A percentile compares a stretch with the other conserved stretches of the same genome.
Conservation (phyloP, 2,329 filamentous ascomycete genomes). For the Alternaria panax region DNA sequence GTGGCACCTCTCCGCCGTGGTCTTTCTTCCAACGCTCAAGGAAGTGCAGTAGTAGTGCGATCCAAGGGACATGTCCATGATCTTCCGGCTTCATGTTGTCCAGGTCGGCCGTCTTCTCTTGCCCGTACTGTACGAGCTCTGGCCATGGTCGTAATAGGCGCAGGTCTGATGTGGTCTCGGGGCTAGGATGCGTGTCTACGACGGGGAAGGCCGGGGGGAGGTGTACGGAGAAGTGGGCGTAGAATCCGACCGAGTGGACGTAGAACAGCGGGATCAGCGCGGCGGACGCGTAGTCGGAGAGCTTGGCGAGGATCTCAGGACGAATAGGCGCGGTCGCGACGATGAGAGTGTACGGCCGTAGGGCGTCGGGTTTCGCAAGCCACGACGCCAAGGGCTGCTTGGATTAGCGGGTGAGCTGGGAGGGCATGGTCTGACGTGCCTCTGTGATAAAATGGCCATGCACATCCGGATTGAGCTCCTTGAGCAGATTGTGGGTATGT, state of each 20-base stretch:
- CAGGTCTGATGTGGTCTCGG: constrained; percentile 83
- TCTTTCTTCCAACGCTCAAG: constrained; percentile 78
- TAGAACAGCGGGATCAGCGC: constrained; percentile 78
- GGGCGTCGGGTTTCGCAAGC: constrained; percentile 49
- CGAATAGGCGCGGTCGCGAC: constrained; percentile 67
- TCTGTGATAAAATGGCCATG: constrained; percentile 72
- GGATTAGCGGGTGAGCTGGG: constrained; percentile 13
- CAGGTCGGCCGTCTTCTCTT: constrained; percentile 72
- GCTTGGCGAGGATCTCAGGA: constrained; percentile 57
- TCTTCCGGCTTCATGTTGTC: constrained; percentile 76
- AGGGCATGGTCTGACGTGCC: constrained; percentile 47
- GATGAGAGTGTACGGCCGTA: constrained; percentile 65
- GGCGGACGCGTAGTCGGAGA: constrained; percentile 60
- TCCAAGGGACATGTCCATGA: constrained; percentile 90
- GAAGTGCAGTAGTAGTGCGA: constrained; percentile 82
- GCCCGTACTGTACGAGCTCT: constrained; percentile 73
- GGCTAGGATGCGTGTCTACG: constrained; percentile 93
- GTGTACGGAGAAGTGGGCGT: constrained; percentile 83
- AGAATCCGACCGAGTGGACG: constrained; percentile 90
- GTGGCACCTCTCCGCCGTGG: constrained; percentile 73
- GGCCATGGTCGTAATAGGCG: constrained; percentile 86
- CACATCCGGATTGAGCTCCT: constrained; percentile 93
- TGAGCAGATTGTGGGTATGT: constrained; percentile 76
- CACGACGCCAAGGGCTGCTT: constrained; percentile 55
- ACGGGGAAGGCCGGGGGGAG: constrained; percentile 85